Evolutionary conservation across 1,284 basidiomycete species (phyloP).

Genomic region (Ganoderma multipileum): DNA sequence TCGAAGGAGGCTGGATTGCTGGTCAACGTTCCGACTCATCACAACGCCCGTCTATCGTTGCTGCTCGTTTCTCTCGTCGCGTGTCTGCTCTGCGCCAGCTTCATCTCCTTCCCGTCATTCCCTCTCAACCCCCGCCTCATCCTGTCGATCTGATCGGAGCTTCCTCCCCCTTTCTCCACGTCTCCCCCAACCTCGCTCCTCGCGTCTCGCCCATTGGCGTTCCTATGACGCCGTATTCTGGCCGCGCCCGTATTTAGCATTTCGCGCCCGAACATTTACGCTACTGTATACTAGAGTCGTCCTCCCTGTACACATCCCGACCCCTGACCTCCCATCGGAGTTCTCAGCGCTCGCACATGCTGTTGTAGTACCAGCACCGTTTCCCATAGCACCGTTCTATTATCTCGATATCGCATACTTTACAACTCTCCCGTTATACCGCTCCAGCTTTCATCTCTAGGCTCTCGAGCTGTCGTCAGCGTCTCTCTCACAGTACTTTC

Average conservation of each 20-base stretch:
- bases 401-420: background rate
- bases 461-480: slow-evolving; percentile 17
- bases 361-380: slow-evolving; percentile 2
- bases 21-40: slow-evolving; percentile 4
- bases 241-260: background rate
- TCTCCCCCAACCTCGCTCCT: background rate
- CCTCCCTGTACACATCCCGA: slow-evolving; percentile 1
- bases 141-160: background rate
- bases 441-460: slow-evolving; percentile 8
- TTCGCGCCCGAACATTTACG: background rate
- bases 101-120: slow-evolving; percentile 11
- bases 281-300: background rate
- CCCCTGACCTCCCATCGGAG: background rate
- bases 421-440: background rate
- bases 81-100: slow-evolving; percentile 21
- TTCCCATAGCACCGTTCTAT: background rate
- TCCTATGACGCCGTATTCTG: background rate
- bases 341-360: background rate
- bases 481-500: background rate
- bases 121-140: slow-evolving; percentile 13
- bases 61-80: slow-evolving; percentile 18
- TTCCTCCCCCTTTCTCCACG: background rate
- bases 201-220: too few species aligned
- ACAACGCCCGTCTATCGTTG: slow-evolving; percentile 17
- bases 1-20: background rate